phyloP scores from a whole-genome alignment of 2,329 filamentous ascomycete species.

The Lasiodiplodia citricola region DNA sequence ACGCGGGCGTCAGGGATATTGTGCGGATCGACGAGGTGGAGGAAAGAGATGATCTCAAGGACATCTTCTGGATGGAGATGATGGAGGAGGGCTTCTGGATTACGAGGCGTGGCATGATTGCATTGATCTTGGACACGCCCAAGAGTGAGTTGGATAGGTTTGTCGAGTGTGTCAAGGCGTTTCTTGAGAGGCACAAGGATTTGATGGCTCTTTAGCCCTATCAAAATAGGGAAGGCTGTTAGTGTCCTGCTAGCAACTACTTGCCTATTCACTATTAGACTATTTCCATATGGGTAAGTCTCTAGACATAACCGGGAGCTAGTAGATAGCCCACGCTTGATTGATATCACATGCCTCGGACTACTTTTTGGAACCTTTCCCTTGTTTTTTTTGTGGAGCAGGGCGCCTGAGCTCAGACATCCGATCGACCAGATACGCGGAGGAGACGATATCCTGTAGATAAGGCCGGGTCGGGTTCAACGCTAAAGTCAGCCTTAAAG shows the following conservation, averaged over 20 bases:
- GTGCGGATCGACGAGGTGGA: conserved; percentile 35
- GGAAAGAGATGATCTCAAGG: conserved; percentile 38
- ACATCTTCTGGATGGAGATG: conserved; percentile 46
- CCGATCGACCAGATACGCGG: neutral
- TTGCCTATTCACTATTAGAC: neutral
- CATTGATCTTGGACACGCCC: conserved; percentile 42
- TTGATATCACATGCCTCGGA: neutral
- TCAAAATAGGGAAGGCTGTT: no score
- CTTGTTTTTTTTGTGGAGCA: neutral
- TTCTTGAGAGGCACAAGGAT: conserved; percentile 32
- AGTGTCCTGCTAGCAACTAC: neutral
- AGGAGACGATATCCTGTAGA: neutral
- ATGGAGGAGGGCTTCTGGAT: conserved; percentile 46
- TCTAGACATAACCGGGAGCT: neutral
- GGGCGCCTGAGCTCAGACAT: neutral
- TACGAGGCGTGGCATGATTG: conserved; percentile 42
- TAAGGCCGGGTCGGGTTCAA: neutral
- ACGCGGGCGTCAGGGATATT: conserved; percentile 36
- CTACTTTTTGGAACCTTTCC: neutral
- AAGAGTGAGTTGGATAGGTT: conserved; percentile 43
- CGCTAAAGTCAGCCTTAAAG: neutral
- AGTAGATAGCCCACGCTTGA: neutral
- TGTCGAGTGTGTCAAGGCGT: conserved; percentile 32
- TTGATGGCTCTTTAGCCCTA: neutral
- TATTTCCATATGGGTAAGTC: neutral